Percentiles rank a stretch among this genome's conserved stretches.
These are phyloP conservation scores for Ascochyta viciae-villosae DNA, from an alignment of 2,329 filamentous ascomycete species.

Conservation along the genomic window DNA sequence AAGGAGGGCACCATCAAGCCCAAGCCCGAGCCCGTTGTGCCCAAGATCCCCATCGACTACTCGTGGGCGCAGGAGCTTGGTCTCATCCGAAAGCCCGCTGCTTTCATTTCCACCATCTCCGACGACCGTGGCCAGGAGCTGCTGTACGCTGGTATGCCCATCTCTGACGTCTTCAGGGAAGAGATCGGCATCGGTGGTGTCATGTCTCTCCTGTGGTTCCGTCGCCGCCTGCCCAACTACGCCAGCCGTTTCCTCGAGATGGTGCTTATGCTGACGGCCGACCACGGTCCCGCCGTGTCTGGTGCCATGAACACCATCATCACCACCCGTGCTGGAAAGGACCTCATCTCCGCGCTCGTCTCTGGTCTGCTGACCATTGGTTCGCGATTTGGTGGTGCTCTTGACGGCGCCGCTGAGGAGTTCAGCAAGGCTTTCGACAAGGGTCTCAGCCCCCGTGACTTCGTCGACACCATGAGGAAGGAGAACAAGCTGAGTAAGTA, in stretches of 20 bases:
- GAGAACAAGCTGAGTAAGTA: constrained; percentile 94
- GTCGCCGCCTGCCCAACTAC: constrained; percentile 91
- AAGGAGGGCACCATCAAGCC: constrained; percentile 84
- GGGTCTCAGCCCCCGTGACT: constrained; percentile 96
- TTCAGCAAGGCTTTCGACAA: constrained; percentile 99
- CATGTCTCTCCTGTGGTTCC: constrained; percentile 99
- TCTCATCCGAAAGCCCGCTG: constrained; percentile 98
- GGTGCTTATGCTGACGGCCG: constrained; percentile 99
- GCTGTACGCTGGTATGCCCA: constrained; percentile 98
- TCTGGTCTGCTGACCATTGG: constrained; percentile 98
- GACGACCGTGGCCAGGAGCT: constrained; percentile 99
- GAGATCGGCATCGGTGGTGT: constrained; percentile 99
- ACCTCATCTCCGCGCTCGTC: constrained; percentile 93
- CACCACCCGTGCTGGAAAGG: constrained; percentile 98
- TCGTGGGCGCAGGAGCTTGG: constrained; percentile 99
- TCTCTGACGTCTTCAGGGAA: constrained; percentile 99
- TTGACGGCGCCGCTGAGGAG: constrained; percentile 97
- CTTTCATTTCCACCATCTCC: constrained; percentile 99
- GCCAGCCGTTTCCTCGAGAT: constrained; percentile 99
- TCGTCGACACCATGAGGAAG: constrained; percentile 98
- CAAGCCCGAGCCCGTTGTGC: constrained; percentile 85
- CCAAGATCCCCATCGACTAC: constrained; percentile 99
- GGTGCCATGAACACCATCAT: constrained; percentile 99
- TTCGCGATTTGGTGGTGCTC: constrained; percentile 96
- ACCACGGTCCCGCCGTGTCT: constrained; percentile 98